Evolutionary conservation across 2,329 filamentous ascomycete genomes (phyloP).

Genomic region (Rosellinia necatrix): DNA sequence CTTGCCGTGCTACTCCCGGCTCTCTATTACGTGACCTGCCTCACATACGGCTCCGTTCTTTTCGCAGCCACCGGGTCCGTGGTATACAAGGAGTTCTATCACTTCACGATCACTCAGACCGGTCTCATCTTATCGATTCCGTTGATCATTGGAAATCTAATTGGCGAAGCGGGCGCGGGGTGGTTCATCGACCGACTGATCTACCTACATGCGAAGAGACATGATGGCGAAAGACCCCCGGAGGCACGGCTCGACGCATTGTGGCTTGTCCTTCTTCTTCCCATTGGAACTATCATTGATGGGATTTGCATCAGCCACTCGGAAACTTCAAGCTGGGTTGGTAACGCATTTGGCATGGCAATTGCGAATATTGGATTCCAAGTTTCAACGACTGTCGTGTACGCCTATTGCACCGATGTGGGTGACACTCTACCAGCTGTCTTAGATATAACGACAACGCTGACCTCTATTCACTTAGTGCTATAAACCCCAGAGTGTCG

Average conservation of each 20-base stretch:
- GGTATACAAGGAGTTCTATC: conserved; percentile 7
- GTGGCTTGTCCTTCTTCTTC: conserved; percentile 35
- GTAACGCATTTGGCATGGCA: conserved; percentile 3
- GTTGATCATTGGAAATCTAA: conserved; percentile 5
- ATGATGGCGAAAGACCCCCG: conserved; percentile 36
- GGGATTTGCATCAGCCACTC: conserved; percentile 20
- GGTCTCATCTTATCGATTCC: conserved; percentile 12
- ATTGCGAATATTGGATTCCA: conserved; percentile 2
- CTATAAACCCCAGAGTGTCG: conserved; percentile 7
- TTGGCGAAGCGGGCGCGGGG: conserved; percentile 11
- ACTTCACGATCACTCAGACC: conserved; percentile 1
- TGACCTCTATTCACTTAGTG: background rate
- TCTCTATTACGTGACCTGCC: conserved; percentile 12
- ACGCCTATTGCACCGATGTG: conserved; percentile 9
- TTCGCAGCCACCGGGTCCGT: conserved; percentile 10
- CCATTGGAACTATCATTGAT: conserved; percentile 35
- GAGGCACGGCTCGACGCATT: conserved; percentile 42
- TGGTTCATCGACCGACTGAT: conserved; percentile 12
- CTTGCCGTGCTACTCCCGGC: conserved; percentile 5
- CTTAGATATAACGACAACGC: background rate
- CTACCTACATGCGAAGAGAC: conserved; percentile 31
- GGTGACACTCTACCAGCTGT: background rate
- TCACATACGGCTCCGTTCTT: conserved; percentile 12
- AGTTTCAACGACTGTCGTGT: conserved; percentile 2
- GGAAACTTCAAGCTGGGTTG: conserved; percentile 1